These are phyloP conservation scores for Suillus discolor DNA, from an alignment of 768 basidiomycete species.

Conservation along the genomic window DNA sequence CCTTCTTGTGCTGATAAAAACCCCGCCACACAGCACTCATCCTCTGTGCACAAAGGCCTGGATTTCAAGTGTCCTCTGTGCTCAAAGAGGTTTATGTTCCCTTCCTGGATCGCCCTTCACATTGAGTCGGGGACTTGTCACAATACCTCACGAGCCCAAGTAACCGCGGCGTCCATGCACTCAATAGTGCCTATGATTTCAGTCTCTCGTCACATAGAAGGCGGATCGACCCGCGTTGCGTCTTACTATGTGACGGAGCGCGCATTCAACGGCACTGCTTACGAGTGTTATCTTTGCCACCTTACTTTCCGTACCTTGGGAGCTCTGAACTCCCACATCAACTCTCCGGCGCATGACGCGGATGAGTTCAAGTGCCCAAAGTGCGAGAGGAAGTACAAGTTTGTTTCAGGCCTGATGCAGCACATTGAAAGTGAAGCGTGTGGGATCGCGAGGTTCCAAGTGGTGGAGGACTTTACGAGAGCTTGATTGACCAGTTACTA, in stretches of 20 bases:
- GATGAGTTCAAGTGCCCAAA: constrained; percentile 47
- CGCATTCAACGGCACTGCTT: constrained; percentile 44
- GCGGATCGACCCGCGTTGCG: constrained; percentile 17
- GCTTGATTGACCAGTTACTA: not conserved
- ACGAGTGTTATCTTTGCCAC: constrained; percentile 45
- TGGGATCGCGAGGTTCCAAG: constrained; percentile 4
- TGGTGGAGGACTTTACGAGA: not conserved
- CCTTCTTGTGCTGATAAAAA: not conserved
- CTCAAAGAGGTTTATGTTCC: constrained; percentile 7
- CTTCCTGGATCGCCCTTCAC: constrained; percentile 41
- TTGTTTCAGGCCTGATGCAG: constrained; percentile 44
- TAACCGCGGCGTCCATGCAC: constrained; percentile 37
- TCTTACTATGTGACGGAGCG: constrained; percentile 35
- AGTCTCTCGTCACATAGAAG: constrained; percentile 31
- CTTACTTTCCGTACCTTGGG: constrained; percentile 32
- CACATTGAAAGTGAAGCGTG: constrained; percentile 26
- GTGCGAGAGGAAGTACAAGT: constrained; percentile 39
- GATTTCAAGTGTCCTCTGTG: constrained; percentile 4
- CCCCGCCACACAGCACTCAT: not conserved
- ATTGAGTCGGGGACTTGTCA: constrained; percentile 42
- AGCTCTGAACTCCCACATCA: constrained; percentile 28
- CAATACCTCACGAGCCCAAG: constrained; percentile 37
- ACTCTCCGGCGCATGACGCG: constrained; percentile 39
- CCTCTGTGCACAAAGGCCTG: not conserved
- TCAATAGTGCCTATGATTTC: constrained; percentile 39